Evolutionary conservation across 768 basidiomycete genomes (phyloP).

Genomic region (Cystobasidium ongulense): DNA sequence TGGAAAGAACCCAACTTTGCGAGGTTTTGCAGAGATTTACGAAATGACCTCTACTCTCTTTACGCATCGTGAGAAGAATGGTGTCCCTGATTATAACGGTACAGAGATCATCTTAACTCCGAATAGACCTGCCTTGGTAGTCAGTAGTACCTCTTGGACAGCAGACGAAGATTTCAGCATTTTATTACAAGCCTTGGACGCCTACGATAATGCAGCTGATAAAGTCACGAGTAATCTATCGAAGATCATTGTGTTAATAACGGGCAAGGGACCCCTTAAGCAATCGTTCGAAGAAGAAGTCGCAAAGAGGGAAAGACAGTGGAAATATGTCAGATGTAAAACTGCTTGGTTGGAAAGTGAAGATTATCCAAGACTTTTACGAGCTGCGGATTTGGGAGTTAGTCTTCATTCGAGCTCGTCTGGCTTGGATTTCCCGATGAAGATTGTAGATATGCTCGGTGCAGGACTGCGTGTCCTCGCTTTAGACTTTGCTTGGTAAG

Average conservation of each 20-base stretch:
- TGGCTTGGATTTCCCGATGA: slow-evolving; percentile 91
- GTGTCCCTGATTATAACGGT: neutral
- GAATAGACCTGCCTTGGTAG: slow-evolving; percentile 65
- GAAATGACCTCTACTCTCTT: slow-evolving; percentile 51
- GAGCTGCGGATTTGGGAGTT: slow-evolving; percentile 83
- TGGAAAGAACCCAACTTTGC: neutral
- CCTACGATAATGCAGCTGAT: slow-evolving; percentile 55
- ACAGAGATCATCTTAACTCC: slow-evolving; percentile 33
- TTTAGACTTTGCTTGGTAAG: slow-evolving; percentile 74
- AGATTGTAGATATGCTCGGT: slow-evolving; percentile 98
- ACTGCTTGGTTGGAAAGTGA: slow-evolving; percentile 80
- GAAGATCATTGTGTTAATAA: slow-evolving; percentile 14
- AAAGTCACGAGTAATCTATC: neutral
- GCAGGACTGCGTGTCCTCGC: slow-evolving; percentile 91
- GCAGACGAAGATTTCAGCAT: slow-evolving; percentile 90
- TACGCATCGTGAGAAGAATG: slow-evolving; percentile 50
- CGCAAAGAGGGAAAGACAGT: slow-evolving; percentile 54
- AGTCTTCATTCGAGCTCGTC: slow-evolving; percentile 86
- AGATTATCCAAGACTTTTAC: slow-evolving; percentile 85
- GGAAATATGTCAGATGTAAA: slow-evolving; percentile 69
- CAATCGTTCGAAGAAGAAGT: slow-evolving; percentile 66
- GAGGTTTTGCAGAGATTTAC: slow-evolving; percentile 51
- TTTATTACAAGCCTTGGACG: slow-evolving; percentile 62
- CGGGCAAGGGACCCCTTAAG: slow-evolving; percentile 50
- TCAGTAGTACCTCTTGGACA: slow-evolving; percentile 95